Base-by-base conservation (phyloP, 1,284 basidiomycete species). In the Fomitopsis palustris region DNA sequence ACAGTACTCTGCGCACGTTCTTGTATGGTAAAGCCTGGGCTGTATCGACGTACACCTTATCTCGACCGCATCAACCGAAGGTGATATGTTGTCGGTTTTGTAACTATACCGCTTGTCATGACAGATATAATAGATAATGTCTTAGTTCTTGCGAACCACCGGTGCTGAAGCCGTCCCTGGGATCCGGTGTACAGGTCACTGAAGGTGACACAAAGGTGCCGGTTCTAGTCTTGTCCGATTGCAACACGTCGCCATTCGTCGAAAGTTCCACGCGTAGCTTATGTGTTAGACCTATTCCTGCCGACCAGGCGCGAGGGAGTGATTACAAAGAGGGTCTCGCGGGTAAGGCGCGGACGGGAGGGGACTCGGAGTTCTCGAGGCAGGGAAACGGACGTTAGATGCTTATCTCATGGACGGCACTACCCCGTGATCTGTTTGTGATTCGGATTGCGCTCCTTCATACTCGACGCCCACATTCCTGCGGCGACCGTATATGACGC, bases 401-500 rank as follows among this genome's bases (percentile, higher is more conserved):
- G 45, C 45, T 47, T 47, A 47, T 47, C 45, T 27, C 45, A 47
- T 29, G 14, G 25, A 14, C 6, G 16, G n/a, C 31, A 35, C n/a
- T n/a, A n/a, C 35, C 49, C 12, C 49, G 49, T 33, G 49, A 52
- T 52, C 33, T 33, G 29, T 6, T 8, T 31, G 17, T n/a, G 3
- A 35, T 16, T 17, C 17, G 17, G 39, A 42, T 17, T 35, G 23
- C 43, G 43, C 29, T n/a, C 17, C 35, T 29, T 31, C 39, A 52
- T 45, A 1, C 14, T 25, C 52, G 31, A 39, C 10, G 23, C 33
- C 21, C 10, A 37, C 16, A 29, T 35, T 54, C 42, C 43, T 43
- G 35, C 42, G 59, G 38, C 58, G 38, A 45, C 69, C 64, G 62
- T 72, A 74, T 38, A 71, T 58, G 53, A 74, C 73, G 57, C 88